Evolutionary conservation across 768 basidiomycete species (phyloP), one percentile per base, ranked within the genome.

Genomic region (Hysterangium stoloniferum): DNA sequence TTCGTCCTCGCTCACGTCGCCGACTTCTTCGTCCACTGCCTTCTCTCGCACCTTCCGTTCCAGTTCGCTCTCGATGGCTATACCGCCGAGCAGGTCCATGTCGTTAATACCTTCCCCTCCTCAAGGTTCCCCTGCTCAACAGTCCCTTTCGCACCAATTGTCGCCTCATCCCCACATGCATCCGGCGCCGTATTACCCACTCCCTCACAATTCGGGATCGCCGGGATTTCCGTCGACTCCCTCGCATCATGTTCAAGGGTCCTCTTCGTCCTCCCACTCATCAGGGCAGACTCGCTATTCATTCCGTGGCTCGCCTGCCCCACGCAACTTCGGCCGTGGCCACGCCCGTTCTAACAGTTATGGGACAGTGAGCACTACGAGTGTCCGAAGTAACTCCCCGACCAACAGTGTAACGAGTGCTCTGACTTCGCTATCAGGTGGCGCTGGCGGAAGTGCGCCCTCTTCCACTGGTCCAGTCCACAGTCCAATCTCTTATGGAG

Each of bases 391-490:
- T 31, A 51, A 22, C 38, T 51, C 49, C 9, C 49, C 49, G 9
- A 31, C 49, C 1, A 51, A 32, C 49, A 51, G 49, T 24, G 38
- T 51, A 20, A 37, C 48, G 7, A 49, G 48, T 28, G 48, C 48
- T 11, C 40, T 51, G n/a, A 51, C 49, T 22, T 51, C 49, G n/a
- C 37, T 51, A 25, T 51, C 49, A n/a, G 49, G 49, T 15, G 49
- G 49, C 4, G 48, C 24, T 6, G 17, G 48, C 11, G 49, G 49
- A 13, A 51, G 36, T 17, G 41, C 49, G 2, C 49, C 49, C 6
- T 27, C 29, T 33, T 51, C 49, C 27, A 43, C 49, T 51, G 40
- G 11, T 7, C 37, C 49, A 7, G 20, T 43, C 19, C 38, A 40
- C 28, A 51, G 49, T 28, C 49, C 49, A 3, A 42, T 35, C 2